These are phyloP conservation scores for Penicillium sp. DNA, from an alignment of 2,329 filamentous ascomycete species.

Conservation along the genomic window DNA sequence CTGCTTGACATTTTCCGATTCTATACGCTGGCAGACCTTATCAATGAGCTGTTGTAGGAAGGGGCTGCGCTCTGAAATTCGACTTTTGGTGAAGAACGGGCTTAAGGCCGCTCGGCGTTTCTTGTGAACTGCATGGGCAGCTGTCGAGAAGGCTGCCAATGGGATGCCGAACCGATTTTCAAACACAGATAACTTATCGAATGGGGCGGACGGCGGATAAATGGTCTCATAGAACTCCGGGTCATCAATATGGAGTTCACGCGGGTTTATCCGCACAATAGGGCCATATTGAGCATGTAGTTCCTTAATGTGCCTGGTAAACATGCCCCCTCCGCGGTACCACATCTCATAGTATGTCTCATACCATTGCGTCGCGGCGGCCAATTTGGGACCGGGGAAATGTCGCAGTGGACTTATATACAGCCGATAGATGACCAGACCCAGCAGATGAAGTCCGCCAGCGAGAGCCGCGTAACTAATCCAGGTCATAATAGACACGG, in stretches of 20 bases:
- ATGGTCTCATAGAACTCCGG: neutral
- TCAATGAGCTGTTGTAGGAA: neutral
- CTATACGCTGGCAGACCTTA: neutral
- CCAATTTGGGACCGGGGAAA: no score
- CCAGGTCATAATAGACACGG: no score
- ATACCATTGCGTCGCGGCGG: no score
- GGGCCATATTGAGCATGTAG: neutral
- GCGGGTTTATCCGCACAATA: neutral
- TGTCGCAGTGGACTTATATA: no score
- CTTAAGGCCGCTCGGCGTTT: neutral
- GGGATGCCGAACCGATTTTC: neutral
- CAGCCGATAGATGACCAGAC: no score
- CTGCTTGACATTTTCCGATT: no score
- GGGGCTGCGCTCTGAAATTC: neutral
- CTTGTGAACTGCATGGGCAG: neutral
- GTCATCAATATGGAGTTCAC: neutral
- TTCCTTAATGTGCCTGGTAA: no score
- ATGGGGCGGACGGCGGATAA: neutral
- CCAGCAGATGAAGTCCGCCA: no score
- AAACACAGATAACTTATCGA: neutral
- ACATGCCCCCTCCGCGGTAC: no score
- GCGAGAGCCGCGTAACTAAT: no score
- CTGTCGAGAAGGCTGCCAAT: neutral
- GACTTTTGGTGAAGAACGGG: neutral
- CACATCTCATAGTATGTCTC: no score